A percentile compares a stretch with the other conserved stretches of the same genome.
phyloP scores from a whole-genome alignment of 331 rosid species.

The Ulmus americana region DNA sequence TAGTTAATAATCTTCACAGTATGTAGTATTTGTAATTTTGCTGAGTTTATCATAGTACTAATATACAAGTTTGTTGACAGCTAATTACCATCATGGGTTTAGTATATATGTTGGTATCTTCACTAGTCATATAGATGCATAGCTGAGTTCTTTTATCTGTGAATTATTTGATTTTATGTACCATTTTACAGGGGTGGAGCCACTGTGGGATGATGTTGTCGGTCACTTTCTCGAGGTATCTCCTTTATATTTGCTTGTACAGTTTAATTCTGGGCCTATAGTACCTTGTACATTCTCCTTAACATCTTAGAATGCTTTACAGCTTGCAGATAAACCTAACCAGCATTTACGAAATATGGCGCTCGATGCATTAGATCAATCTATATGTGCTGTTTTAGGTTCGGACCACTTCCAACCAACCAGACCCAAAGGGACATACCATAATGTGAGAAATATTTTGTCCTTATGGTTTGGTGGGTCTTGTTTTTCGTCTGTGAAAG shows the following conservation, averaged over 20 bases:
- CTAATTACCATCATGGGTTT: neutral
- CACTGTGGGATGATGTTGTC: slow-evolving; percentile 88
- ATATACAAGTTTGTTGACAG: neutral
- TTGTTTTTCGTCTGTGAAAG: slow-evolving; percentile 18
- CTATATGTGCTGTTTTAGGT: slow-evolving; percentile 89
- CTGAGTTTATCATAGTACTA: neutral
- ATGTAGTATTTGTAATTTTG: slow-evolving; percentile 35
- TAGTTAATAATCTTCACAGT: slow-evolving; percentile 91
- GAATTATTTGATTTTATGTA: slow-evolving; percentile 10
- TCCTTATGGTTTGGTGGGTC: slow-evolving; percentile 8
- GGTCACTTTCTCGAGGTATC: slow-evolving; percentile 87
- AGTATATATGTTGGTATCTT: too few species aligned
- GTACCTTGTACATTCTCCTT: slow-evolving; percentile 15
- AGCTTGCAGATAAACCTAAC: slow-evolving; percentile 85
- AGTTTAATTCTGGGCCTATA: slow-evolving; percentile 19
- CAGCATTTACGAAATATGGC: slow-evolving; percentile 80
- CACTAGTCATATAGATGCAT: neutral
- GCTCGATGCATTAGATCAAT: slow-evolving; percentile 84
- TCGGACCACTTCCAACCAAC: slow-evolving; percentile 55
- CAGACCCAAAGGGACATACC: slow-evolving; percentile 39
- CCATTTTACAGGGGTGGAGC: slow-evolving; percentile 66
- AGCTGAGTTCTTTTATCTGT: slow-evolving; percentile 1
- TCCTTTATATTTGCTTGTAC: slow-evolving; percentile 5
- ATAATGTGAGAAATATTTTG: slow-evolving; percentile 50
- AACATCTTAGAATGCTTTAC: slow-evolving; percentile 33